Conservation (phyloP, 345 rosid genomes). For the Acer campestre region DNA sequence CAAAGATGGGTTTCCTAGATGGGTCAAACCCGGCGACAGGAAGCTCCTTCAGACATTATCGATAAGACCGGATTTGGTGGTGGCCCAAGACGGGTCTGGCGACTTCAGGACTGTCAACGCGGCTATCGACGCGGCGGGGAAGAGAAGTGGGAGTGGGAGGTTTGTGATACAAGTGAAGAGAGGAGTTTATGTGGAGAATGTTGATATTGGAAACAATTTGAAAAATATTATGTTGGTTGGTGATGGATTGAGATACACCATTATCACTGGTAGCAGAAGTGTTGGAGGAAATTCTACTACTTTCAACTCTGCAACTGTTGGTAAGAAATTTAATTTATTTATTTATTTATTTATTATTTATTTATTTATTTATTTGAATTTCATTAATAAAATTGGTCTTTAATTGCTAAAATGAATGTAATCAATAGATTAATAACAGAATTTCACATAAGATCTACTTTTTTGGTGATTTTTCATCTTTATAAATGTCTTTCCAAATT, state of each 20-base stretch:
- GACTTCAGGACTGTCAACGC: conserved; percentile 53
- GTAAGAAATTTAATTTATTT: conserved; percentile 34
- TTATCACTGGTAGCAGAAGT: conserved; percentile 73
- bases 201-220: conserved; percentile 51
- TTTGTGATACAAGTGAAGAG: conserved; percentile 69
- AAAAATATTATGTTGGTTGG: conserved; percentile 80
- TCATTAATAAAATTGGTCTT: too few relatives aligned
- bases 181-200: conserved; percentile 69
- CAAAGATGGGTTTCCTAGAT: conserved; percentile 57
- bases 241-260: conserved; percentile 63
- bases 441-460: too few relatives aligned
- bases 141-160: conserved; percentile 54
- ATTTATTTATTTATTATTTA: too few relatives aligned
- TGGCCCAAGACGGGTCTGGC: conserved; percentile 75
- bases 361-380: not conserved
- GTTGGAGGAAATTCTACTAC: conserved; percentile 75
- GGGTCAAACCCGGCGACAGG: conserved; percentile 71
- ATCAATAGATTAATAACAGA: too few relatives aligned
- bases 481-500: too few relatives aligned
- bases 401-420: too few relatives aligned
- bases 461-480: too few relatives aligned
- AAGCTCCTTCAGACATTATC: conserved; percentile 53
- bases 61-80: conserved; percentile 52
- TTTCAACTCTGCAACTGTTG: conserved; percentile 80
- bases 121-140: conserved; percentile 66